These are phyloP conservation scores for Penicillium sp. DNA, from an alignment of 2,329 filamentous ascomycete genomes.

Conservation along the genomic window DNA sequence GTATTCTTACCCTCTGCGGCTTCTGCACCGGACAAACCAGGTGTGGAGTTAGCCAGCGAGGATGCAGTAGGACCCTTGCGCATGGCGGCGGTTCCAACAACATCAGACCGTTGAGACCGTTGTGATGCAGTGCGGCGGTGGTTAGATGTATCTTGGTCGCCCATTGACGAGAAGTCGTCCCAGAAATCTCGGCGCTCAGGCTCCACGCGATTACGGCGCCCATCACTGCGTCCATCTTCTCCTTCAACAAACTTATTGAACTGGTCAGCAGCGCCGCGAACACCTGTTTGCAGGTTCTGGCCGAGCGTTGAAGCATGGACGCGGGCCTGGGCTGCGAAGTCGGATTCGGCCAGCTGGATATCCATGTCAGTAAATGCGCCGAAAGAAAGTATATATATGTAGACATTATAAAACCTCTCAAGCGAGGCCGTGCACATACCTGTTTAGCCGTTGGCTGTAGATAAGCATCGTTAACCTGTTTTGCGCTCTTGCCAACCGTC, in stretches of 20 bases:
- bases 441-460: slow-evolving; percentile 90
- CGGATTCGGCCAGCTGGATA: slow-evolving; percentile 70
- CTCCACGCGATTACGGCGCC: slow-evolving; percentile 45
- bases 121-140: slow-evolving; percentile 30
- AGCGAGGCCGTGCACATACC: slow-evolving; percentile 49
- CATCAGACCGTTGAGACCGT: slow-evolving; percentile 40
- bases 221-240: slow-evolving; percentile 51
- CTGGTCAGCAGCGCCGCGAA: slow-evolving; percentile 71
- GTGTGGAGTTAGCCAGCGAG: slow-evolving; percentile 20
- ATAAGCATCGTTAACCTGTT: slow-evolving; percentile 85
- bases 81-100: slow-evolving; percentile 64
- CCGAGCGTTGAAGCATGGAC: slow-evolving; percentile 53
- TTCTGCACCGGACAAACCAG: slow-evolving; percentile 19
- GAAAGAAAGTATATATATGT: not conserved
- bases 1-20: slow-evolving; percentile 20
- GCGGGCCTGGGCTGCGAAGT: slow-evolving; percentile 71
- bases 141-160: slow-evolving; percentile 33
- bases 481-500: slow-evolving; percentile 84
- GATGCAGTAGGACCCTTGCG: slow-evolving; percentile 45
- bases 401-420: not conserved
- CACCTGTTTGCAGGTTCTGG: slow-evolving; percentile 63
- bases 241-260: slow-evolving; percentile 89
- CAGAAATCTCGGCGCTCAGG: slow-evolving; percentile 79
- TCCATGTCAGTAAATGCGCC: not conserved
- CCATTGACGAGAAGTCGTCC: slow-evolving; percentile 79